Base-by-base conservation (phyloP, 257 asterid genomes). In the Capsicum rhomboideum region DNA sequence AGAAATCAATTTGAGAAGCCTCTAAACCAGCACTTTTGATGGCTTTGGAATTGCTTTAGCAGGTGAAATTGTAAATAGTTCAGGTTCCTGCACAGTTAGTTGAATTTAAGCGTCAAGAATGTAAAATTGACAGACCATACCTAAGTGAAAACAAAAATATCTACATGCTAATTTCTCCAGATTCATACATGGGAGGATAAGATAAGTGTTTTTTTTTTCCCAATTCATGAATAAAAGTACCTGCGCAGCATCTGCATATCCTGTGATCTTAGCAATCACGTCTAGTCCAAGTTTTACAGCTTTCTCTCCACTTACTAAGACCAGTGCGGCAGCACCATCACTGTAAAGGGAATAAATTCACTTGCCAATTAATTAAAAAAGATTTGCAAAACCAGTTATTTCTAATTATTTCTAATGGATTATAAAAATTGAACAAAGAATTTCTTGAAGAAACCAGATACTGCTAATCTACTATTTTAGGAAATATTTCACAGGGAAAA, bases 201-300 rank as follows among this genome's bases (percentile, higher is more conserved):
- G n/a, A n/a, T n/a, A n/a, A 63, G 50, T 8, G 23, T 13, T n/a
- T 82, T 26, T 20, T 49, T 4, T 34, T n/a, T 75, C 16, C 49
- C 66, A 82, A 18, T 58, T 8, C 63, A 26, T 6, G 58, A 20
- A 80, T 59, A 55, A 78, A 53, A 49, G 44, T 90, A 97, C 99
- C 91, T 97, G 97, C 83, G 99, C 99, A 66, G 99, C 99, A 89
- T 97, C 99, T 37, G 98, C 98, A 87, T 92, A 97, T 84, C 99
- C 99, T 0, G 87, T 80, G 87, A 97, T 93, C 91, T 95, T 97
- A 58, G 92, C 99, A 83, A 97, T 92, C 71, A 97, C 97, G 78
- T 90, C 81, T 26, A 97, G 91, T 71, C 98, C 98, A 82, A 94
- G 99, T 89, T 92, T 88, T 82, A 91, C 75, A 21, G 95, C 99